Percentiles rank a stretch among this genome's conserved stretches.
Conservation (phyloP, 345 rosid species). For the Rhodamnia rubescens region DNA sequence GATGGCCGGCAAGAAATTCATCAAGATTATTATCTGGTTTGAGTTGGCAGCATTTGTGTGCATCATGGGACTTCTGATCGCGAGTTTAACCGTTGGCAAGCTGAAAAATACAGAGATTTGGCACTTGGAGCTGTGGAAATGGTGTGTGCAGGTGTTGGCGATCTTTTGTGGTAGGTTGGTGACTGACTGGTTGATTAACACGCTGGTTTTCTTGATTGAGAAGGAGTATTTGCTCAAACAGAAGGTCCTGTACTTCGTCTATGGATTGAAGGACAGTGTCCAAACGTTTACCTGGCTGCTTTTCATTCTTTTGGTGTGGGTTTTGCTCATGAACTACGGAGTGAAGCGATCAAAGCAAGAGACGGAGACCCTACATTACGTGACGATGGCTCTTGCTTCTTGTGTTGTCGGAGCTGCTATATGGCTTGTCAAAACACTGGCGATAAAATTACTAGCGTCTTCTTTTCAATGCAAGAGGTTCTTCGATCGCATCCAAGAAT, state of each 20-base stretch:
- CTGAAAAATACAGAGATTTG: slow-evolving; percentile 17
- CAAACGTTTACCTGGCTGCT: slow-evolving; percentile 42
- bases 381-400: slow-evolving; percentile 38
- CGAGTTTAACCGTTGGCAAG: slow-evolving; percentile 24
- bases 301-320: slow-evolving; percentile 55
- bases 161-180: slow-evolving; percentile 48
- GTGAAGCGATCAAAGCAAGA: slow-evolving; percentile 23
- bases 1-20: not conserved
- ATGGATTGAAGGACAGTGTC: slow-evolving; percentile 44
- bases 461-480: slow-evolving; percentile 47
- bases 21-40: slow-evolving; percentile 14
- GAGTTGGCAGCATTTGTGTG: slow-evolving; percentile 24
- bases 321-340: slow-evolving; percentile 31
- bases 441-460: slow-evolving; percentile 42
- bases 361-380: slow-evolving; percentile 18
- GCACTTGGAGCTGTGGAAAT: slow-evolving; percentile 56
- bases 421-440: slow-evolving; percentile 47
- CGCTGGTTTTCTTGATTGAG: slow-evolving; percentile 45
- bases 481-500: slow-evolving; percentile 65
- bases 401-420: slow-evolving; percentile 41
- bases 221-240: slow-evolving; percentile 48
- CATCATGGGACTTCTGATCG: slow-evolving; percentile 21
- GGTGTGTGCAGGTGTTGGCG: slow-evolving; percentile 42
- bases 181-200: slow-evolving; percentile 34
- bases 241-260: slow-evolving; percentile 57